phyloP scores from a whole-genome alignment of 345 rosid genomes.

The Geranium brycei region DNA sequence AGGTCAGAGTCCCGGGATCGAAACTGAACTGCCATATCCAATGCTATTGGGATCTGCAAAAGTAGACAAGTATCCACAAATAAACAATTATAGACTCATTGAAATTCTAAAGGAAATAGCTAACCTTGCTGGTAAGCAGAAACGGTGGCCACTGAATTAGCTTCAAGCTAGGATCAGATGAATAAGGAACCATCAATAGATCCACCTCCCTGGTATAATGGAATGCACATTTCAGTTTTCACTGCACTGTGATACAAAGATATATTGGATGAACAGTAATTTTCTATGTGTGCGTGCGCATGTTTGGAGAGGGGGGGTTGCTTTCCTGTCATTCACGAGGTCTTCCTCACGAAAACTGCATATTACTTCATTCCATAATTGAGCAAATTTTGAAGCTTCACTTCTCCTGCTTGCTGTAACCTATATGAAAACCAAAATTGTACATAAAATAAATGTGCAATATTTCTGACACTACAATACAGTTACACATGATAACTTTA shows the following conservation, averaged over 20 bases:
- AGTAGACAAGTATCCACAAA: conserved; percentile 11
- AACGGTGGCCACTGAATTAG: conserved; percentile 98
- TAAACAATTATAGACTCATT: conserved; percentile 1
- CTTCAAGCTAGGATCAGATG: conserved; percentile 84
- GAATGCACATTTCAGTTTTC: conserved; percentile 15
- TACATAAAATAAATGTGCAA: too few relatives aligned
- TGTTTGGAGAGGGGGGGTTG: conserved; percentile 11
- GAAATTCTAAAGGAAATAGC: conserved; percentile 9
- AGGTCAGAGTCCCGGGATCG: conserved; percentile 70
- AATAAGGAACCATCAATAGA: conserved; percentile 78
- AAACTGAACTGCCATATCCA: conserved; percentile 91
- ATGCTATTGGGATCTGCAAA: conserved; percentile 78
- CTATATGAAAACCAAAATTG: conserved; percentile 21
- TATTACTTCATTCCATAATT: conserved; percentile 94
- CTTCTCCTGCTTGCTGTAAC: conserved; percentile 81
- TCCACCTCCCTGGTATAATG: conserved; percentile 82
- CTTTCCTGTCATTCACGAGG: conserved; percentile 84
- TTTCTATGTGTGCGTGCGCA: neutral
- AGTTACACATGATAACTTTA: neutral
- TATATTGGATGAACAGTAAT: conserved; percentile 4
- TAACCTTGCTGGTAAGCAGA: conserved; percentile 95
- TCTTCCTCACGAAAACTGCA: conserved; percentile 98
- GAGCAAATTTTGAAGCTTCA: conserved; percentile 98
- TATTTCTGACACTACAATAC: neutral
- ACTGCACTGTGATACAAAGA: conserved; percentile 4